Evolutionary conservation across 495 filamentous ascomycete genomes (phyloP).

Genomic region (Trichoderma orchidacearum): DNA sequence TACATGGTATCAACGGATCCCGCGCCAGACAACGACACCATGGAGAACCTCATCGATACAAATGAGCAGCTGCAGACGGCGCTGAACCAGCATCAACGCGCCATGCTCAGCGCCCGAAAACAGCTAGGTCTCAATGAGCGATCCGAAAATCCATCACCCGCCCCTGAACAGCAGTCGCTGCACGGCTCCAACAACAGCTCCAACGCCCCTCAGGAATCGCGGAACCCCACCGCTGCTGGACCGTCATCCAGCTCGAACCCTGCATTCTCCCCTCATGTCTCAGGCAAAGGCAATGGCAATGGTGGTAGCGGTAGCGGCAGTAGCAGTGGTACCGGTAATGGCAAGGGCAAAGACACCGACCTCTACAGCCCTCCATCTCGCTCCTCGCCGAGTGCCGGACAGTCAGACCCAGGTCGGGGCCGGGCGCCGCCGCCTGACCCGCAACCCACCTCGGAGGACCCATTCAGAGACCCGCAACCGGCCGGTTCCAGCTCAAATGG

Average conservation of each 20-base stretch:
- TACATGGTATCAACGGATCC: constrained; percentile 75
- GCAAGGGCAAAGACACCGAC: constrained; percentile 29
- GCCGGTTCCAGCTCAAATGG: neutral
- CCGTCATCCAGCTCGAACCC: constrained; percentile 6
- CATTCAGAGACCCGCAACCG: constrained; percentile 28
- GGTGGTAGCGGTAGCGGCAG: constrained; percentile 7
- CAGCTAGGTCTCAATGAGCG: constrained; percentile 15
- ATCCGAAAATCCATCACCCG: constrained; percentile 5
- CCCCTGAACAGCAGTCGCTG: constrained; percentile 9
- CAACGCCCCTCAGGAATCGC: constrained; percentile 9
- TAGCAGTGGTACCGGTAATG: constrained; percentile 14
- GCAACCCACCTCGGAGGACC: constrained; percentile 20
- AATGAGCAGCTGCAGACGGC: constrained; percentile 77
- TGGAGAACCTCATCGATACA: constrained; percentile 85
- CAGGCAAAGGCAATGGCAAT: neutral
- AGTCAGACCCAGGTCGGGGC: constrained; percentile 21
- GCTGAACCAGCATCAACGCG: constrained; percentile 65
- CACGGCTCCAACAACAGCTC: constrained; percentile 1
- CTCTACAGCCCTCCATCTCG: constrained; percentile 7
- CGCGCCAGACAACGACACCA: constrained; percentile 77
- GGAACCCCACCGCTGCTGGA: constrained; percentile 9
- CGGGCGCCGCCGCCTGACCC: constrained; percentile 16
- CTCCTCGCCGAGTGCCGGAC: constrained; percentile 2
- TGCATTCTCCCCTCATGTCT: neutral
- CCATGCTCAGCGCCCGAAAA: constrained; percentile 60